Evolutionary conservation across 306 rosid species (phyloP).

Genomic region (Casuarina glauca): DNA sequence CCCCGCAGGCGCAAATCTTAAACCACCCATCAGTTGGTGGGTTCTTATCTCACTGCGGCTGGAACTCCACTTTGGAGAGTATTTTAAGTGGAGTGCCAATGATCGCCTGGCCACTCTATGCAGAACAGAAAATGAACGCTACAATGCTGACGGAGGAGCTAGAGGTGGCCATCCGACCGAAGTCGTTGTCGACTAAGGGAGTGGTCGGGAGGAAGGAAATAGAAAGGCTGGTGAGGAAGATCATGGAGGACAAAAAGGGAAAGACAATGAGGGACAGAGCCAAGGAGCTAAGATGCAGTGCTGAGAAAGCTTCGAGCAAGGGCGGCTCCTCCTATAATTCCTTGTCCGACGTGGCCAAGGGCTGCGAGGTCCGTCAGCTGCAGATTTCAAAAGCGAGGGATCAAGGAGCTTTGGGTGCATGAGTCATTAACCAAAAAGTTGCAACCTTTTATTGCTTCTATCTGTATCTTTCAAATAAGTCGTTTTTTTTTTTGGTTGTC

Average conservation of each 20-base stretch:
- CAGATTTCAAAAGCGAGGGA: no score
- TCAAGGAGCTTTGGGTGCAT: no score
- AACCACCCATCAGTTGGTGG: conserved; percentile 47
- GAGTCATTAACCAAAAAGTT: no score
- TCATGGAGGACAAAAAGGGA: conserved; percentile 20
- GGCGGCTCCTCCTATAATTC: conserved; percentile 39
- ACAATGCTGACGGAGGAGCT: conserved; percentile 44
- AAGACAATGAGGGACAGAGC: conserved; percentile 19
- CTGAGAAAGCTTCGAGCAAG: background rate
- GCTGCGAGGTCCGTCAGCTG: no score
- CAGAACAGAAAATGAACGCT: conserved; percentile 63
- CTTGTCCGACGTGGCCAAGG: background rate
- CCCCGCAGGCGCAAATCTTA: conserved; percentile 41
- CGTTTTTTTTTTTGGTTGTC: no score
- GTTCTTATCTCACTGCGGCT: conserved; percentile 51
- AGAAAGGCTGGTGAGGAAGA: conserved; percentile 29
- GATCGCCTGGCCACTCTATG: conserved; percentile 59
- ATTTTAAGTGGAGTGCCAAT: conserved; percentile 45
- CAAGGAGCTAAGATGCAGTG: conserved; percentile 24
- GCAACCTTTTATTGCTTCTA: no score
- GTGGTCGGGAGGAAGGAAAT: conserved; percentile 45
- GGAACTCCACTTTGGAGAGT: conserved; percentile 56
- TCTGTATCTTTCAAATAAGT: no score
- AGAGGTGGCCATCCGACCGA: conserved; percentile 32
- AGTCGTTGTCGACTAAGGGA: conserved; percentile 28